Conservation (phyloP, 2,329 filamentous ascomycete genomes). For the Arthrobotrys iridis region DNA sequence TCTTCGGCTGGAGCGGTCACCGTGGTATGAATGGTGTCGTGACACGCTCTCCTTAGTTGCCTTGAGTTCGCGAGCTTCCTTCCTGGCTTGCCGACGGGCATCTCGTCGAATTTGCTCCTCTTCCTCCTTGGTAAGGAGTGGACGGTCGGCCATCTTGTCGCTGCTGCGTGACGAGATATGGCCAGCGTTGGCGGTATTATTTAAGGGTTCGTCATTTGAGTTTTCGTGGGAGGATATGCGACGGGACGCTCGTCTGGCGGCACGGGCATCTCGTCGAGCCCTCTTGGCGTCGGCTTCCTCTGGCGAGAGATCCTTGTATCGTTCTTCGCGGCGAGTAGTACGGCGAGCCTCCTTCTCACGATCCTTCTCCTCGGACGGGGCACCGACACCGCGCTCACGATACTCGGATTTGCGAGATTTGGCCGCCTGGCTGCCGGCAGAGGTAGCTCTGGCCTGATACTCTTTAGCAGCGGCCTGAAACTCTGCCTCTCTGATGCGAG, state of each 20-base stretch:
- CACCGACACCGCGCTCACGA: slow-evolving; percentile 34
- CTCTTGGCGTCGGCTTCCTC: slow-evolving; percentile 50
- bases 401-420: slow-evolving; percentile 52
- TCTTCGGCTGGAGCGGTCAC: slow-evolving; percentile 28
- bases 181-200: slow-evolving; percentile 32
- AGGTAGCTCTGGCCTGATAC: slow-evolving; percentile 48
- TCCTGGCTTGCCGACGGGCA: slow-evolving; percentile 33
- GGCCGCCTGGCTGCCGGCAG: slow-evolving; percentile 43
- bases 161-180: slow-evolving; percentile 45
- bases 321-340: slow-evolving; percentile 44
- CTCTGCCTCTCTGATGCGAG: slow-evolving; percentile 42
- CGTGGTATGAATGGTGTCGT: slow-evolving; percentile 30
- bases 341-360: slow-evolving; percentile 51
- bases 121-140: slow-evolving; percentile 51
- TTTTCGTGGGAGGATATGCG: slow-evolving; percentile 47
- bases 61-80: slow-evolving; percentile 44
- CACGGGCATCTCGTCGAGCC: slow-evolving; percentile 34
- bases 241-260: slow-evolving; percentile 46
- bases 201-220: slow-evolving; percentile 39
- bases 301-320: slow-evolving; percentile 48
- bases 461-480: slow-evolving; percentile 45
- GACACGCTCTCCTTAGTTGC: slow-evolving; percentile 31
- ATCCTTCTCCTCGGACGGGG: slow-evolving; percentile 44
- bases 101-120: slow-evolving; percentile 50
- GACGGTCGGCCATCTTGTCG: slow-evolving; percentile 43